A percentile compares a stretch with the other conserved stretches of the same genome.
phyloP scores from a whole-genome alignment of 352 stramenopile species.

The Pythium insidiosum region DNA sequence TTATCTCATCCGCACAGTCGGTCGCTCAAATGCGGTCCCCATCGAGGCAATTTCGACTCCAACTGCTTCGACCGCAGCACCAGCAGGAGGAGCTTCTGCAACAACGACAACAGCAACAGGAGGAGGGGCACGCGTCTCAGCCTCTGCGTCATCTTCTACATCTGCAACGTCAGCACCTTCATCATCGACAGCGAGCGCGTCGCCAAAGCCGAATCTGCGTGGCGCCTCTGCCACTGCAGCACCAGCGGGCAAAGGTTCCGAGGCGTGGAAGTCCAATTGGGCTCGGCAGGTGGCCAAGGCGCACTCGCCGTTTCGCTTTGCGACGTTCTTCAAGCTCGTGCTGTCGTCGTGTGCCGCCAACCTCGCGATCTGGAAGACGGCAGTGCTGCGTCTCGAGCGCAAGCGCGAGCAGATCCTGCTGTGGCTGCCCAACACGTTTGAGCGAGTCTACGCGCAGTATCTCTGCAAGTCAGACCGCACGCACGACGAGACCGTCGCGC shows the following conservation, averaged over 20 bases:
- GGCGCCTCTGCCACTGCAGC: background rate
- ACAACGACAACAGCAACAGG: background rate
- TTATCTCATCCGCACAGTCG: slow-evolving; percentile 73
- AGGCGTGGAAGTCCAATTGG: slow-evolving; percentile 72
- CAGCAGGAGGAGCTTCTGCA: background rate
- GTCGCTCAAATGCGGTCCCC: slow-evolving; percentile 17
- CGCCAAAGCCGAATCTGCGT: background rate
- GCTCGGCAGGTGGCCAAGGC: slow-evolving; percentile 63
- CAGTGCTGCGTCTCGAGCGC: slow-evolving; percentile 48
- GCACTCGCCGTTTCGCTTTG: slow-evolving; percentile 58
- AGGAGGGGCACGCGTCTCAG: too few relatives aligned
- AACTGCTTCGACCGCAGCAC: background rate
- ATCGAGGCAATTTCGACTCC: slow-evolving; percentile 2
- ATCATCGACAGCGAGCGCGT: background rate
- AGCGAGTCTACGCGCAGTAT: slow-evolving; percentile 59
- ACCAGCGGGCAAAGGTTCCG: slow-evolving; percentile 9
- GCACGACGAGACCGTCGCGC: slow-evolving; percentile 60
- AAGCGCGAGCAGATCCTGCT: slow-evolving; percentile 63
- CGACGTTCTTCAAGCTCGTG: slow-evolving; percentile 68
- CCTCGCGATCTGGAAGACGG: slow-evolving; percentile 64
- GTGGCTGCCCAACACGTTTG: slow-evolving; percentile 70
- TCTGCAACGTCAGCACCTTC: background rate
- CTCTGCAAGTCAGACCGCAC: slow-evolving; percentile 73
- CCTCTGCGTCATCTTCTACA: background rate
- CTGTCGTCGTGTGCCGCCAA: slow-evolving; percentile 52